Conservation (phyloP, 306 rosid genomes). For the Glycyrrhiza uralensis region DNA sequence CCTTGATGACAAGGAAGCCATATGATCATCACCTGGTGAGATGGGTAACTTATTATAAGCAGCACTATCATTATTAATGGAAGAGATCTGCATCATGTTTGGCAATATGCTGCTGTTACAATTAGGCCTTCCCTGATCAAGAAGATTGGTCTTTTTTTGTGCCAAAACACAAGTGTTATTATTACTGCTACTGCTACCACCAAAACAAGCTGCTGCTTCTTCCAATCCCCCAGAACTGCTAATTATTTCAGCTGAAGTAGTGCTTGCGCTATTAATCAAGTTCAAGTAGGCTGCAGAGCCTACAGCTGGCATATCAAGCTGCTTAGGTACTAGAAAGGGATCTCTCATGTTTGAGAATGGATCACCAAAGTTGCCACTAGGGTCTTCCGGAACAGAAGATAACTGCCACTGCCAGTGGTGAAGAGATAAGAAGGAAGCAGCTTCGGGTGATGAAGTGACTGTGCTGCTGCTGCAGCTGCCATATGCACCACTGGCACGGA, state of each 20-base stretch:
- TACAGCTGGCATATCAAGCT: slow-evolving; percentile 29
- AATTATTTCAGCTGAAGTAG: too few species aligned
- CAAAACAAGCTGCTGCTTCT: too few species aligned
- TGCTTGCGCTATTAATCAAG: too few species aligned
- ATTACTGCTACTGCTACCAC: too few species aligned
- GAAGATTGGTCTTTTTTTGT: slow-evolving; percentile 12
- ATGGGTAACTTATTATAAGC: too few species aligned
- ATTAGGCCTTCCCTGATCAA: background rate
- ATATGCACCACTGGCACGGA: slow-evolving; percentile 51
- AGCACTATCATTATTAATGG: slow-evolving; percentile 41
- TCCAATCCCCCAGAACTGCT: too few species aligned
- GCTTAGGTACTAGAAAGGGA: slow-evolving; percentile 64
- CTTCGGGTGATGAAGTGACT: slow-evolving; percentile 30
- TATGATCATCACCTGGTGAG: too few species aligned
- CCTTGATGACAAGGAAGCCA: too few species aligned
- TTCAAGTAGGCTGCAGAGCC: slow-evolving; percentile 16
- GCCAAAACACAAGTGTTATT: background rate
- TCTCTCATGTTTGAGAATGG: slow-evolving; percentile 63
- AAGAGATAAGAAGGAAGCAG: too few species aligned
- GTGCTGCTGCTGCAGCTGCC: too few species aligned
- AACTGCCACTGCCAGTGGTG: too few species aligned
- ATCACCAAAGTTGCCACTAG: slow-evolving; percentile 50
- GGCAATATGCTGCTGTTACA: slow-evolving; percentile 57
- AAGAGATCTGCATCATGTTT: slow-evolving; percentile 78
- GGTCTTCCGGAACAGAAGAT: slow-evolving; percentile 25